Evolutionary conservation across 1,139 yeast genomes (phyloP).

Genomic region (Pichia inconspicua): DNA sequence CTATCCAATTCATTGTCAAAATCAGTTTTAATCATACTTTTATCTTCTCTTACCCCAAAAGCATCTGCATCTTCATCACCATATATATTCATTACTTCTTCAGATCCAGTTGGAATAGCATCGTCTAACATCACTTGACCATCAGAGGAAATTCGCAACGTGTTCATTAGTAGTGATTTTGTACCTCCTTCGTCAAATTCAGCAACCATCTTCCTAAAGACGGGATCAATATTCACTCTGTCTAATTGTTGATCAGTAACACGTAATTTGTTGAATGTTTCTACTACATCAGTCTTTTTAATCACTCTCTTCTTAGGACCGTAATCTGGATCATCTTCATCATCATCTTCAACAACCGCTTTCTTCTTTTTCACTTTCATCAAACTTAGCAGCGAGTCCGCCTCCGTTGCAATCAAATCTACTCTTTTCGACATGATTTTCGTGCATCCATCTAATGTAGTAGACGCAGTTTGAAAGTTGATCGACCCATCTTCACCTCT

Average conservation of each 20-base stretch:
- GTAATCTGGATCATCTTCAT: constrained; percentile 25
- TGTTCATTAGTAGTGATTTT: constrained; percentile 68
- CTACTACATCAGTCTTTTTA: constrained; percentile 1
- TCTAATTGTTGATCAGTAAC: constrained; percentile 8
- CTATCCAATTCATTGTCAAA: not conserved
- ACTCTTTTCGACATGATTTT: constrained; percentile 77
- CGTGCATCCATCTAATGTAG: constrained; percentile 76
- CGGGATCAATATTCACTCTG: constrained; percentile 46
- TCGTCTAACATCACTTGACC: constrained; percentile 39
- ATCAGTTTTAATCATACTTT: constrained; percentile 1
- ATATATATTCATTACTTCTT: constrained; percentile 10
- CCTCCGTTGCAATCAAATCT: constrained; percentile 81
- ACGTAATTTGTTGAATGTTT: constrained; percentile 3
- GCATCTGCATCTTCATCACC: constrained; percentile 5
- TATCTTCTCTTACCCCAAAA: not conserved
- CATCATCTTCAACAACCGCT: constrained; percentile 23
- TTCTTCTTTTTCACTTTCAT: constrained; percentile 27
- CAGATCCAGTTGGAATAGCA: constrained; percentile 10
- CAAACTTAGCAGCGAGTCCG: constrained; percentile 51
- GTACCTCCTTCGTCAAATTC: constrained; percentile 97
- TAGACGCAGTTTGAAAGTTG: constrained; percentile 69
- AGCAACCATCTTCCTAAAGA: constrained; percentile 80
- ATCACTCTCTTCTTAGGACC: constrained; percentile 21
- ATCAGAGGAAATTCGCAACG: constrained; percentile 48
- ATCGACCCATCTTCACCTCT: constrained; percentile 47